Conservation (phyloP, 1,284 basidiomycete species). For the Apiotrichum gracile region DNA sequence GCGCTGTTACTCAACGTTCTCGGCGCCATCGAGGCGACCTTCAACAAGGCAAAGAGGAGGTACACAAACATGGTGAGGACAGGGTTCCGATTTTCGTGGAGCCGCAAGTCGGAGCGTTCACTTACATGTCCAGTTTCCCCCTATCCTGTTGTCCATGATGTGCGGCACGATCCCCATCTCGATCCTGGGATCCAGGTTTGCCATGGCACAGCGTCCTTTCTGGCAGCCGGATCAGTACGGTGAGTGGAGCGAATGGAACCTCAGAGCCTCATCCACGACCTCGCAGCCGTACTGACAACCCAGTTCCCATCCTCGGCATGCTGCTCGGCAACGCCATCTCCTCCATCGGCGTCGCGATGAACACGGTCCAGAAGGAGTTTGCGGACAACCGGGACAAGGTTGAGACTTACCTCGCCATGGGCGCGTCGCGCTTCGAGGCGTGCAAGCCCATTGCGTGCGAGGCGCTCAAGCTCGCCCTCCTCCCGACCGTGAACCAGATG, state of each 20-base stretch:
- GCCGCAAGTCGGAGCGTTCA: too few relatives aligned
- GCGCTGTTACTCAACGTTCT: slow-evolving; percentile 67
- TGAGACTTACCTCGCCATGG: slow-evolving; percentile 75
- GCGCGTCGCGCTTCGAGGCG: slow-evolving; percentile 69
- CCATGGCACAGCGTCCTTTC: slow-evolving; percentile 69
- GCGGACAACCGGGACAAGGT: slow-evolving; percentile 70
- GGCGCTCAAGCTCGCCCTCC: slow-evolving; percentile 68
- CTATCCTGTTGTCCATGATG: slow-evolving; percentile 63
- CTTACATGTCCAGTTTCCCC: slow-evolving; percentile 55
- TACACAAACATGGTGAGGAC: slow-evolving; percentile 61
- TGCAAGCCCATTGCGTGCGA: slow-evolving; percentile 68
- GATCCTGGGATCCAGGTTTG: slow-evolving; percentile 66
- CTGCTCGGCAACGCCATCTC: slow-evolving; percentile 72
- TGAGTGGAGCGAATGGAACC: slow-evolving; percentile 40
- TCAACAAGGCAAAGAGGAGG: slow-evolving; percentile 70
- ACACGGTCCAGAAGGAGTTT: slow-evolving; percentile 44
- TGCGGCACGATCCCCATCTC: slow-evolving; percentile 73
- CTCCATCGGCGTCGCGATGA: slow-evolving; percentile 62
- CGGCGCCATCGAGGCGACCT: slow-evolving; percentile 55
- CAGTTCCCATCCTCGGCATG: slow-evolving; percentile 84
- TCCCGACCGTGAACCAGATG: slow-evolving; percentile 77
- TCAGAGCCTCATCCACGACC: neutral
- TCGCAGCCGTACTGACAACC: neutral
- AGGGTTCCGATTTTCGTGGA: too few relatives aligned
- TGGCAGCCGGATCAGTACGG: slow-evolving; percentile 76